Conservation (phyloP, 169 alveolate species). For the Plasmodium berghei region DNA sequence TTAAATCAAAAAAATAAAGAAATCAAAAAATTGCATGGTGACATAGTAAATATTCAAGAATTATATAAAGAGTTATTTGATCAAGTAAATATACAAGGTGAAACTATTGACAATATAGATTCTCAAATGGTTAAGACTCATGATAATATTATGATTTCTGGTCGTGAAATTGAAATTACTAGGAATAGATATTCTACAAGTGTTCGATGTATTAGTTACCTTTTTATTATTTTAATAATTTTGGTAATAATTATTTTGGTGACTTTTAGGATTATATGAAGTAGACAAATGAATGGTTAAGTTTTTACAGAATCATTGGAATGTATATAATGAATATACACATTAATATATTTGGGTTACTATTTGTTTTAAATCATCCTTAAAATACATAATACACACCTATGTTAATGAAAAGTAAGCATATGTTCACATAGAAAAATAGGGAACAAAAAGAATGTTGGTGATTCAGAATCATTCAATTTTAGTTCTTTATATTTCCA, state of each 20-base stretch:
- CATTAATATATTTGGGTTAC: too few species aligned
- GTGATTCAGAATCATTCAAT: too few species aligned
- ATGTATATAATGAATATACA: too few species aligned
- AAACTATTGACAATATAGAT: conserved; percentile 60
- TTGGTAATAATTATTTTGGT: conserved; percentile 47
- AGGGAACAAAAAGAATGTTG: too few species aligned
- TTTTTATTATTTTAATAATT: conserved; percentile 32
- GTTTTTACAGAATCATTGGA: too few species aligned
- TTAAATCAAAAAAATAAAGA: conserved; percentile 72
- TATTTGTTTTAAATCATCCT: too few species aligned
- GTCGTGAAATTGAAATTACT: conserved; percentile 68
- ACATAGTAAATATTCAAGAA: conserved; percentile 65
- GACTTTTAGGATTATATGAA: conserved; percentile 47
- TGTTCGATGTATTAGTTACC: conserved; percentile 33
- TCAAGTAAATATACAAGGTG: conserved; percentile 72
- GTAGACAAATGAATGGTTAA: too few species aligned
- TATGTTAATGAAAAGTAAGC: too few species aligned
- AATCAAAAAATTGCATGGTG: conserved; percentile 73
- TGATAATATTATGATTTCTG: conserved; percentile 57
- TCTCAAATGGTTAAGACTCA: conserved; percentile 68
- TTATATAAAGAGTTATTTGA: conserved; percentile 71
- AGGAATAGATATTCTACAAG: conserved; percentile 69
- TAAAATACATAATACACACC: too few species aligned
- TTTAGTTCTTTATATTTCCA: too few species aligned
- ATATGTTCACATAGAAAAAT: too few species aligned